Percentiles rank a stretch among this genome's conserved stretches.
phyloP scores from a whole-genome alignment of 352 stramenopile genomes.

The Elongisporangium anandrum region DNA sequence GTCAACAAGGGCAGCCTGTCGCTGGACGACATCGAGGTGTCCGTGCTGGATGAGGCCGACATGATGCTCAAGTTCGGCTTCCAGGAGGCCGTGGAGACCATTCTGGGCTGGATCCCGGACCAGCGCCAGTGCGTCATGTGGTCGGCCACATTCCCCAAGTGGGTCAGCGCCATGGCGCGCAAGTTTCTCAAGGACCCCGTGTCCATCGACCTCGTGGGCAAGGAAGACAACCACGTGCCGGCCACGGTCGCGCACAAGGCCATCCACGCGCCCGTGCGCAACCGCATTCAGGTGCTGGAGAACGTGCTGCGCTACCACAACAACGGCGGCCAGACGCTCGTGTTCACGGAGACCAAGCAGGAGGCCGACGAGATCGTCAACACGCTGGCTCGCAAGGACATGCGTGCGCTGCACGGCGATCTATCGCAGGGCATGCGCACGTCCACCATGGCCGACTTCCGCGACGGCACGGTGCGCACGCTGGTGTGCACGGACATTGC shows the following conservation, averaged over 20 bases:
- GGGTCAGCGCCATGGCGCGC: slow-evolving; percentile 91
- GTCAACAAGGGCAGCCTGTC: slow-evolving; percentile 91
- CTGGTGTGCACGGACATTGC: slow-evolving; percentile 90
- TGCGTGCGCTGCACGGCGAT: slow-evolving; percentile 69
- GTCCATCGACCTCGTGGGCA: slow-evolving; percentile 93
- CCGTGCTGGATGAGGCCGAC: slow-evolving; percentile 96
- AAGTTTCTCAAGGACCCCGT: slow-evolving; percentile 93
- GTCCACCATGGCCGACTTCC: slow-evolving; percentile 96
- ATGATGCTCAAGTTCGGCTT: slow-evolving; percentile 99
- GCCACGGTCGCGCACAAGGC: slow-evolving; percentile 90
- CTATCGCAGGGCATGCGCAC: slow-evolving; percentile 86
- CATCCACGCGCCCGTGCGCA: slow-evolving; percentile 84
- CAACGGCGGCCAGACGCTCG: slow-evolving; percentile 83
- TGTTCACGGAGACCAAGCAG: slow-evolving; percentile 98
- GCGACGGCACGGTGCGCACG: slow-evolving; percentile 91
- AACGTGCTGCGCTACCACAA: slow-evolving; percentile 66
- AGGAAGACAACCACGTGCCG: slow-evolving; percentile 78
- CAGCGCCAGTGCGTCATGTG: slow-evolving; percentile 93
- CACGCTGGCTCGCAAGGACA: slow-evolving; percentile 55
- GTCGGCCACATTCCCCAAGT: slow-evolving; percentile 95
- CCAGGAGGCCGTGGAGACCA: slow-evolving; percentile 95
- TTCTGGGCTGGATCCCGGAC: slow-evolving; percentile 82
- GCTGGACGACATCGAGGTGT: slow-evolving; percentile 85
- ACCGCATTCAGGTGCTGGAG: slow-evolving; percentile 58
- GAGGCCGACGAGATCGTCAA: slow-evolving; percentile 94